Evolutionary conservation across 345 rosid genomes (phyloP).

Genomic region (Dipteronia dyeriana): DNA sequence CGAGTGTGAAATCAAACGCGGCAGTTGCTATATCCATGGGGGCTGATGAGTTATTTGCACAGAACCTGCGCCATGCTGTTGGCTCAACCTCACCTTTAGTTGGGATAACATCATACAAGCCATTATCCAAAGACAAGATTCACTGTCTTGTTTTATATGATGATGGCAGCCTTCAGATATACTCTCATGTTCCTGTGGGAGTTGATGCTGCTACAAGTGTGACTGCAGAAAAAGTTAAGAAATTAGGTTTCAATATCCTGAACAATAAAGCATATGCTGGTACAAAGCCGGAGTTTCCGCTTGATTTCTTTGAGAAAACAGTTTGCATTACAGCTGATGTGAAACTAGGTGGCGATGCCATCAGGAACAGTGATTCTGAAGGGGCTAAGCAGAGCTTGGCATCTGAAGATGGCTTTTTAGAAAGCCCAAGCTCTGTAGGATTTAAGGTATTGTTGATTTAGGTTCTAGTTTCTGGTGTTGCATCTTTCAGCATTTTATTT

Average conservation of each 20-base stretch:
- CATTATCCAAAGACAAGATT: constrained; percentile 85
- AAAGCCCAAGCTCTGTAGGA: constrained; percentile 81
- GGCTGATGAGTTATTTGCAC: constrained; percentile 64
- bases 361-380: constrained; percentile 90
- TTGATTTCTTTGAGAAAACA: constrained; percentile 97
- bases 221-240: constrained; percentile 79
- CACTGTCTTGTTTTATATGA: constrained; percentile 95
- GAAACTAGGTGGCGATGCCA: constrained; percentile 89
- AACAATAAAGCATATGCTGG: constrained; percentile 79
- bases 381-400: constrained; percentile 89
- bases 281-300: constrained; percentile 86
- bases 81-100: constrained; percentile 85
- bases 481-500: neutral
- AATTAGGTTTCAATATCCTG: constrained; percentile 84
- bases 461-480: neutral
- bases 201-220: constrained; percentile 63
- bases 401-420: constrained; percentile 91
- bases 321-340: constrained; percentile 89
- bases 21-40: constrained; percentile 70
- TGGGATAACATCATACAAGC: constrained; percentile 92
- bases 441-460: constrained; percentile 66
- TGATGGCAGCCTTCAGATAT: constrained; percentile 99
- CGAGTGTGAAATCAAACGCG: constrained; percentile 71
- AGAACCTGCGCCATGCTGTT: constrained; percentile 76
- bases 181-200: constrained; percentile 65